Percentiles rank a stretch among this genome's conserved stretches.
These are phyloP conservation scores for Cordyceps fumosorosea DNA, from an alignment of 2,329 filamentous ascomycete species.

Conservation along the genomic window DNA sequence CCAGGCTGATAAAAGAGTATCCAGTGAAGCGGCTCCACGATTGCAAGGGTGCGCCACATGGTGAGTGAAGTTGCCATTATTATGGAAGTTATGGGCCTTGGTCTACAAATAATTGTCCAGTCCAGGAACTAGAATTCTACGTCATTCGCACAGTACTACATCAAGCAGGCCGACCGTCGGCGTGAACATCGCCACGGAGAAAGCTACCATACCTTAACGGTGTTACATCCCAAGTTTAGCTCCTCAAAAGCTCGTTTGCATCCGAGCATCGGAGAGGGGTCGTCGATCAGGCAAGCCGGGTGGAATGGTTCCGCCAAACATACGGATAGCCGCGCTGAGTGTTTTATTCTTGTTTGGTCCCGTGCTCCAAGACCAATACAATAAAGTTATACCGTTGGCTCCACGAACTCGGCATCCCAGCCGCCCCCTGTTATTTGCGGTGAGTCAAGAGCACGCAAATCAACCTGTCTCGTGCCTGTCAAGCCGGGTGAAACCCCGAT, in stretches of 20 bases:
- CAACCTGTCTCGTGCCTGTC: no score
- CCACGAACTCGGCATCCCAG: not conserved
- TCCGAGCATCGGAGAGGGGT: conserved; percentile 4
- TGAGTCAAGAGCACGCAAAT: not conserved
- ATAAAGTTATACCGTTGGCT: not conserved
- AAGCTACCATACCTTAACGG: not conserved
- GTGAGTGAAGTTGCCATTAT: no score
- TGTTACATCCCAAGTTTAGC: not conserved
- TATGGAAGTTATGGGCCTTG: no score
- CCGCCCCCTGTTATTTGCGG: not conserved
- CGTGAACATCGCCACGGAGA: not conserved
- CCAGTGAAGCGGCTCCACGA: no score
- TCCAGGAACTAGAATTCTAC: no score
- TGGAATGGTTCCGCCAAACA: not conserved
- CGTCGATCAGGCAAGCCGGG: not conserved
- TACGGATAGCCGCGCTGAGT: not conserved
- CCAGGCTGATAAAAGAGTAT: no score
- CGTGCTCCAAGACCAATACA: not conserved
- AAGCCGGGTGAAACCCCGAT: not conserved
- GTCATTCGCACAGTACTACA: not conserved
- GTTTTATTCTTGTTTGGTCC: not conserved
- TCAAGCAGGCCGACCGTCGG: not conserved
- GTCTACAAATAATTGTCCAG: no score
- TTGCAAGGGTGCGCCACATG: no score
- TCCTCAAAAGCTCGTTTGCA: not conserved